Evolutionary conservation across 1,139 yeast species (phyloP).

Genomic region (Taiozyma sp.): DNA sequence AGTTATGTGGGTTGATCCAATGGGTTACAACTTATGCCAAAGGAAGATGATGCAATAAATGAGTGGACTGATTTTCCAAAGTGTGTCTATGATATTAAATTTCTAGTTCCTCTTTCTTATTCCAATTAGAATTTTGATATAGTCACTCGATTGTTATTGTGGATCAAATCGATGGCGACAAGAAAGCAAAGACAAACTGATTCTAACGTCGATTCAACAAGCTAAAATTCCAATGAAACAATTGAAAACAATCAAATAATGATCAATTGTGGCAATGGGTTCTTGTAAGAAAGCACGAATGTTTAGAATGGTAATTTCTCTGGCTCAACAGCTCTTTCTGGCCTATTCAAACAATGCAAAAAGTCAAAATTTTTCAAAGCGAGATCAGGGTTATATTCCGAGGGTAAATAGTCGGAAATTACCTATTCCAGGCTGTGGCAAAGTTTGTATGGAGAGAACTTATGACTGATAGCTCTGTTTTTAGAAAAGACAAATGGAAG

Average conservation of each 20-base stretch:
- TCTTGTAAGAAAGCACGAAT: not conserved
- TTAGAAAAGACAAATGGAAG: not conserved
- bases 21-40: not conserved
- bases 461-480: not conserved
- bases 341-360: not conserved
- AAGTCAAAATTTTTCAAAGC: not conserved
- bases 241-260: not conserved
- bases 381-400: not conserved
- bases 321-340: not conserved
- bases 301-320: not conserved
- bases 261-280: not conserved
- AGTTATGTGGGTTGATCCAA: not conserved
- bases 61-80: not conserved
- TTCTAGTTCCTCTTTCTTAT: not conserved
- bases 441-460: not conserved
- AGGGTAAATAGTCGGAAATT: not conserved
- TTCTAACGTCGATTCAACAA: not conserved
- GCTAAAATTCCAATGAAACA: not conserved
- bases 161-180: constrained; percentile 1
- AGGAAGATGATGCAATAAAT: not conserved
- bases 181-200: not conserved
- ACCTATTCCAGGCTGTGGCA: not conserved
- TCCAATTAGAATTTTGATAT: not conserved
- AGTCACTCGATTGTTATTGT: not conserved
- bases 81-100: not conserved